These are phyloP conservation scores for Talaromyces sp. DNA, from an alignment of 2,329 filamentous ascomycete species.

Conservation along the genomic window DNA sequence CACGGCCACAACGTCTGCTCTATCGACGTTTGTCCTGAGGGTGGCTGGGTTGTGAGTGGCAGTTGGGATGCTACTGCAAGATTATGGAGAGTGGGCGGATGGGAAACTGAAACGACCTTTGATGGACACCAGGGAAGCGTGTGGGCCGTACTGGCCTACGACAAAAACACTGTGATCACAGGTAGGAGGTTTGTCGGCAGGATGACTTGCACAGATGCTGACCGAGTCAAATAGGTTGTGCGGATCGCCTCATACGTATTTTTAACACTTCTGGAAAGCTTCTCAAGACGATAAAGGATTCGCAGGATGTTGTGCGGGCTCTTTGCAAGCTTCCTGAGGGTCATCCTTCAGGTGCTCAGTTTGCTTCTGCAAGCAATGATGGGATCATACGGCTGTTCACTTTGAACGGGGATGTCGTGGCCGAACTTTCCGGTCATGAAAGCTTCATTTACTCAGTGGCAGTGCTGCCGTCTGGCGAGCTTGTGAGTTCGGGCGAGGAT, in stretches of 20 bases:
- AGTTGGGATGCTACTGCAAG: slow-evolving; percentile 89
- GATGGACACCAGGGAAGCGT: slow-evolving; percentile 75
- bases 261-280: slow-evolving; percentile 65
- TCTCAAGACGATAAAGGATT: slow-evolving; percentile 60
- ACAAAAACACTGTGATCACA: slow-evolving; percentile 75
- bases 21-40: slow-evolving; percentile 69
- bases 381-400: slow-evolving; percentile 85
- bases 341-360: slow-evolving; percentile 79
- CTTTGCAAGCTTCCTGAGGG: slow-evolving; percentile 71
- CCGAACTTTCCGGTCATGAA: slow-evolving; percentile 79
- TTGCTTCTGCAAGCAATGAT: slow-evolving; percentile 92
- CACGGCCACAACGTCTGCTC: slow-evolving; percentile 86
- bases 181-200: slow-evolving; percentile 30
- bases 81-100: slow-evolving; percentile 79
- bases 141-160: slow-evolving; percentile 85
- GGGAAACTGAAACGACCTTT: slow-evolving; percentile 70
- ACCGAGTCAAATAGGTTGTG: slow-evolving; percentile 54
- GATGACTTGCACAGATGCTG: background rate
- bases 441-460: slow-evolving; percentile 90
- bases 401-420: slow-evolving; percentile 68
- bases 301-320: slow-evolving; percentile 81
- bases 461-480: slow-evolving; percentile 72
- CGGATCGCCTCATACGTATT: slow-evolving; percentile 82
- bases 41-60: slow-evolving; percentile 75
- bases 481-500: slow-evolving; percentile 90